phyloP scores from a whole-genome alignment of 73 alveolate species.

The Stentor roeselii region DNA sequence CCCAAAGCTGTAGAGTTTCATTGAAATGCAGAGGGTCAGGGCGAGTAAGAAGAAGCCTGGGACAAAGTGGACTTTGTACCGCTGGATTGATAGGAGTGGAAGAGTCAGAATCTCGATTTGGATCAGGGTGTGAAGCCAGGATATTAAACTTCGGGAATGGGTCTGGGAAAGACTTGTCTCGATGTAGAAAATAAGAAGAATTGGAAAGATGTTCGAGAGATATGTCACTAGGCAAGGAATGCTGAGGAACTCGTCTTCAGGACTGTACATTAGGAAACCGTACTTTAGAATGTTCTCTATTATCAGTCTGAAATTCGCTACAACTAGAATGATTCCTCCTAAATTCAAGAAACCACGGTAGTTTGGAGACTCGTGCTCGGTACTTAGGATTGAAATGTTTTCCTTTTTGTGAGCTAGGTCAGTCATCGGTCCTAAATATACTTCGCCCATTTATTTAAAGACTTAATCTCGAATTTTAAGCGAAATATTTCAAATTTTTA shows the following conservation, averaged over 20 bases:
- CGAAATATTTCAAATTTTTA: no score
- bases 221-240: neutral
- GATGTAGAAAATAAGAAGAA: neutral
- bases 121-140: neutral
- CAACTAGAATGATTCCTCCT: conserved; percentile 14
- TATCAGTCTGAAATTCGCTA: conserved; percentile 26
- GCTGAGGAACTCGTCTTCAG: neutral
- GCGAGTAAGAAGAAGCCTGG: neutral
- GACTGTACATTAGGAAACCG: conserved; percentile 6
- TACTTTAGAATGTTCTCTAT: conserved; percentile 15
- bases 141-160: neutral
- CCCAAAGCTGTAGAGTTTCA: conserved; percentile 16
- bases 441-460: no score
- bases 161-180: conserved; percentile 9
- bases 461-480: no score
- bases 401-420: conserved; percentile 17
- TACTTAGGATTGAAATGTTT: conserved; percentile 8
- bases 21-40: neutral
- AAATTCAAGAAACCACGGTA: conserved; percentile 26
- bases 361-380: conserved; percentile 18
- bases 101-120: neutral
- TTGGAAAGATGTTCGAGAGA: neutral
- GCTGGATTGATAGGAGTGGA: neutral
- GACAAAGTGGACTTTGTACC: neutral
- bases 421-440: no score